These are phyloP conservation scores for Trichocomaceae sp. DNA, from an alignment of 2,329 filamentous ascomycete species.

Conservation along the genomic window DNA sequence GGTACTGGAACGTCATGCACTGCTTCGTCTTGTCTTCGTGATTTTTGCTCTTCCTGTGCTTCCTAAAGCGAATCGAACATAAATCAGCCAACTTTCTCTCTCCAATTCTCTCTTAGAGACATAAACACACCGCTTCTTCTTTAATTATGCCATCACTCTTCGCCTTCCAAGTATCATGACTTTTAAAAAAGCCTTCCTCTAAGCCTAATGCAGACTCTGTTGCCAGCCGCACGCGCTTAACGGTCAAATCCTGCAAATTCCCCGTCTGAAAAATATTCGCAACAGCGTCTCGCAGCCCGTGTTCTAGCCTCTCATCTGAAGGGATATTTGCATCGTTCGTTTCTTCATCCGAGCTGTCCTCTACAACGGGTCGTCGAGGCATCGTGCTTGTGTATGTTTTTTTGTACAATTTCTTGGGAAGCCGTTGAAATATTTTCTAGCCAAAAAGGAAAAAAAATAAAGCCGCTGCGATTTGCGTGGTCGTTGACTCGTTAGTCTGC, in stretches of 20 bases:
- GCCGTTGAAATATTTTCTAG: neutral
- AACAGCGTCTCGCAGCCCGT: constrained; percentile 34
- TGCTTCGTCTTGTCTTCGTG: constrained; percentile 6
- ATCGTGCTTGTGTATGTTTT: constrained; percentile 16
- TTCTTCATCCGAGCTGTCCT: constrained; percentile 27
- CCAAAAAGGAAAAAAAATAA: neutral
- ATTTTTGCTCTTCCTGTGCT: constrained; percentile 13
- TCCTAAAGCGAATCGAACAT: constrained; percentile 4
- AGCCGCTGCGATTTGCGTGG: neutral
- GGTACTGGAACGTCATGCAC: constrained; percentile 12
- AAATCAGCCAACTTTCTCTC: neutral
- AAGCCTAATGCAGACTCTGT: constrained; percentile 49
- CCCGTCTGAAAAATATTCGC: constrained; percentile 29
- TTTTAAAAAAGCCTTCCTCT: constrained; percentile 50
- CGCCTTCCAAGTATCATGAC: constrained; percentile 47
- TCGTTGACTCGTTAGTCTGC: neutral
- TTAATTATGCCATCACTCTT: constrained; percentile 49
- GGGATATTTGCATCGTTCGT: constrained; percentile 20
- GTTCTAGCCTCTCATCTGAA: constrained; percentile 32
- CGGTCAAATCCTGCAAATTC: constrained; percentile 48
- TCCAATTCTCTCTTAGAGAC: neutral
- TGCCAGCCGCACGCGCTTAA: constrained; percentile 50
- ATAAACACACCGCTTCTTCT: constrained; percentile 41
- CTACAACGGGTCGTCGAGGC: constrained; percentile 26
- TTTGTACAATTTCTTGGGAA: neutral